Evolutionary conservation across 306 rosid genomes (phyloP).

Genomic region (Trifolium pratense): DNA sequence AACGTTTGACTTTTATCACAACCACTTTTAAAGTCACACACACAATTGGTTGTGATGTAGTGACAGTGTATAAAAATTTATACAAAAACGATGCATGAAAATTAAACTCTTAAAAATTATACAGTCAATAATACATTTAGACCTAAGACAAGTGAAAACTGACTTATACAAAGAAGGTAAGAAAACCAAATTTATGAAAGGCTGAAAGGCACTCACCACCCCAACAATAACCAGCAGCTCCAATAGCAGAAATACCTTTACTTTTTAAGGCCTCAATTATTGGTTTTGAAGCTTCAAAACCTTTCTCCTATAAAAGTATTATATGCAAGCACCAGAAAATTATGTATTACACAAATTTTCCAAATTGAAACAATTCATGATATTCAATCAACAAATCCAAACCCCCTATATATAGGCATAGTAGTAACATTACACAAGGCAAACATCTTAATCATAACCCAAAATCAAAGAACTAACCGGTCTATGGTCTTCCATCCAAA

Average conservation of each 20-base stretch:
- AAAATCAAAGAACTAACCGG: slow-evolving; percentile 47
- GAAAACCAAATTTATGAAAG: background rate
- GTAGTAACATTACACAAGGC: background rate
- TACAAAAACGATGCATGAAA: too few relatives aligned
- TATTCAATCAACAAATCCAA: background rate
- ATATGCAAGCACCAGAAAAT: background rate
- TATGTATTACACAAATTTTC: background rate
- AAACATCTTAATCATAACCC: slow-evolving; percentile 13
- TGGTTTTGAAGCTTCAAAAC: slow-evolving; percentile 53
- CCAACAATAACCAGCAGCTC: slow-evolving; percentile 84
- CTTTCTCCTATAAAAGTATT: slow-evolving; percentile 53
- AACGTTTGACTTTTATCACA: too few relatives aligned
- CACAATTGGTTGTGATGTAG: too few relatives aligned
- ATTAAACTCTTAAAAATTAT: background rate
- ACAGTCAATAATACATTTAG: background rate
- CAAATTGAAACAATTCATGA: background rate
- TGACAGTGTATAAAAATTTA: too few relatives aligned
- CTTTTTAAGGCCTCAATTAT: slow-evolving; percentile 61
- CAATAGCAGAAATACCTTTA: slow-evolving; percentile 54
- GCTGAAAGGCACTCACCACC: slow-evolving; percentile 64
- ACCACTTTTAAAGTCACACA: too few relatives aligned
- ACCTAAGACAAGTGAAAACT: background rate
- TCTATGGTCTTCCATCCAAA: slow-evolving; percentile 62
- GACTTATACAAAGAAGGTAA: background rate
- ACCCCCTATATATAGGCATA: background rate